Conservation (phyloP, 2,329 filamentous ascomycete species). For the Myriangium duriaei region DNA sequence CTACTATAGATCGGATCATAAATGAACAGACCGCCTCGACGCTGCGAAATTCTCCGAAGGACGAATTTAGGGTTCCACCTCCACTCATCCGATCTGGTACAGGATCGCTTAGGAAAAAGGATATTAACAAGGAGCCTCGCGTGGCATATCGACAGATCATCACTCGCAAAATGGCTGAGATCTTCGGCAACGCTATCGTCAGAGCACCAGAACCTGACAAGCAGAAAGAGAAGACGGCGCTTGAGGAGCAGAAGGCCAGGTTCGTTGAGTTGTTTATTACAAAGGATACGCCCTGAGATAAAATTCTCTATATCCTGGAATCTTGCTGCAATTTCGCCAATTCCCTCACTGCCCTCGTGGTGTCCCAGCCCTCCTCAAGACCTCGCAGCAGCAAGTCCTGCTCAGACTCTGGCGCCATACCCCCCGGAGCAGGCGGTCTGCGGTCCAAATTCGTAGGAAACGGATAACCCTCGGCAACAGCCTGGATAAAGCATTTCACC, state of each 20-base stretch:
- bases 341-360: constrained; percentile 25
- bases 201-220: constrained; percentile 32
- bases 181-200: constrained; percentile 54
- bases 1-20: constrained; percentile 54
- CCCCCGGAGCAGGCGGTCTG: constrained; percentile 42
- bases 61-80: constrained; percentile 16
- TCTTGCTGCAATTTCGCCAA: constrained; percentile 17
- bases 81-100: constrained; percentile 16
- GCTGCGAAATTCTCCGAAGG: constrained; percentile 13
- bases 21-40: constrained; percentile 36
- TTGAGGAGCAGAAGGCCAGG: constrained; percentile 52
- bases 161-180: constrained; percentile 51
- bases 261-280: constrained; percentile 60
- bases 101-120: constrained; percentile 23
- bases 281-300: constrained; percentile 16
- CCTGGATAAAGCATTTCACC: constrained; percentile 36
- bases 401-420: constrained; percentile 50
- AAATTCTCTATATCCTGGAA: constrained; percentile 13
- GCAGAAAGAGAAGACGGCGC: constrained; percentile 47
- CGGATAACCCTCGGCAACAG: constrained; percentile 46
- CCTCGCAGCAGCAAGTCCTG: constrained; percentile 38
- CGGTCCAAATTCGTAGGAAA: constrained; percentile 51
- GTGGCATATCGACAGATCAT: constrained; percentile 44
- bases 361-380: constrained; percentile 31
- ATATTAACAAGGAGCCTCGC: constrained; percentile 33